Evolutionary conservation across 192 early-diverging fungal species (phyloP).

Genomic region (Podila epigama): DNA sequence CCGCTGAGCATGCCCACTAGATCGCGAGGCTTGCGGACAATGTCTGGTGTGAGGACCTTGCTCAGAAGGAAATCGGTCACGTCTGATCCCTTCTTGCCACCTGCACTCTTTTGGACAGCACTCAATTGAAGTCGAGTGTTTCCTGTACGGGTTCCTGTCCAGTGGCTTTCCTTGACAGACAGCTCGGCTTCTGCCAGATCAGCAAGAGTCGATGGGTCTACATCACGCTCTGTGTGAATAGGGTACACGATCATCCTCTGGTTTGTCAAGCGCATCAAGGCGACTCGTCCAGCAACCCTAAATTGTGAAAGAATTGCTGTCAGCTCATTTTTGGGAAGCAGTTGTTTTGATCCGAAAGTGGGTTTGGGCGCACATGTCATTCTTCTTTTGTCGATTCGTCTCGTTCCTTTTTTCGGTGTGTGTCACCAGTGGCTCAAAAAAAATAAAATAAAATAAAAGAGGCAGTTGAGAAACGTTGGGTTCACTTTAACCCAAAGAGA

Average conservation of each 20-base stretch:
- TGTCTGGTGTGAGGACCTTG: slow-evolving; percentile 67
- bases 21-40: slow-evolving; percentile 70
- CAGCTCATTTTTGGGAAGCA: not conserved
- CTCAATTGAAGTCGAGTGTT: slow-evolving; percentile 34
- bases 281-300: slow-evolving; percentile 50
- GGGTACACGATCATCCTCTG: slow-evolving; percentile 67
- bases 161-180: slow-evolving; percentile 35
- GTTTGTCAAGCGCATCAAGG: slow-evolving; percentile 58
- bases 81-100: slow-evolving; percentile 36
- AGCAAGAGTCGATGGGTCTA: slow-evolving; percentile 61
- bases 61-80: slow-evolving; percentile 62
- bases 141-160: slow-evolving; percentile 54
- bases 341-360: not conserved
- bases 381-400: not conserved
- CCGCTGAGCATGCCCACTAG: slow-evolving; percentile 66
- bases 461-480: not conserved
- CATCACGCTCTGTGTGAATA: slow-evolving; percentile 70
- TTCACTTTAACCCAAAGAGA: not conserved
- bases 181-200: slow-evolving; percentile 21
- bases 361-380: not conserved
- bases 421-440: slow-evolving; percentile 28
- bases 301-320: not conserved
- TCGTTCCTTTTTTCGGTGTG: slow-evolving; percentile 27
- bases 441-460: slow-evolving; percentile 13
- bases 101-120: slow-evolving; percentile 30